These are phyloP conservation scores for Forsythia suspensa DNA, from an alignment of 257 asterid species.

Conservation along the genomic window DNA sequence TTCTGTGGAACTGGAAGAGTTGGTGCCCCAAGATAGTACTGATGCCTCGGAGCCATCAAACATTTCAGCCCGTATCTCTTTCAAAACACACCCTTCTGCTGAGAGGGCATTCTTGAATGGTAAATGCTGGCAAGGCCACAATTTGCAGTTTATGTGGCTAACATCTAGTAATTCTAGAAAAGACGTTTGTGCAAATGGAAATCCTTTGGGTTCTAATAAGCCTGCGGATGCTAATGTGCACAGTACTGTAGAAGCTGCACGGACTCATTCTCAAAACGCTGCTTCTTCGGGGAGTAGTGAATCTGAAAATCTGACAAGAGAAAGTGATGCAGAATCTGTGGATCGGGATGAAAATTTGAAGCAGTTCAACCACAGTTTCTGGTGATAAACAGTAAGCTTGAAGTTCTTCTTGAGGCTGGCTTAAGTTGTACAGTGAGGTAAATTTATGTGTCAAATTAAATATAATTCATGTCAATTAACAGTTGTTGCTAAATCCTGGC, in stretches of 20 bases:
- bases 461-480: constrained; percentile 35
- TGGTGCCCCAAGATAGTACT: constrained; percentile 41
- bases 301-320: constrained; percentile 25
- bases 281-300: constrained; percentile 19
- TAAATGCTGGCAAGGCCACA: constrained; percentile 82
- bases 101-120: constrained; percentile 85
- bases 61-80: constrained; percentile 66
- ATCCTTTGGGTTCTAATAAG: constrained; percentile 11
- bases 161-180: constrained; percentile 28
- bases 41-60: constrained; percentile 38
- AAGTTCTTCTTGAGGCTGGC: constrained; percentile 34
- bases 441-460: constrained; percentile 32
- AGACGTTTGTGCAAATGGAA: constrained; percentile 27
- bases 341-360: constrained; percentile 39
- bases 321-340: constrained; percentile 24
- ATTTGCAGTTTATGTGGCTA: constrained; percentile 69
- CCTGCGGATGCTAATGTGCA: constrained; percentile 14
- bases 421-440: constrained; percentile 72
- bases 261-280: constrained; percentile 32
- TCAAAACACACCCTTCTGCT: constrained; percentile 67
- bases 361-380: constrained; percentile 31
- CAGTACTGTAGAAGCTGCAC: constrained; percentile 15
- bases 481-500: constrained; percentile 43
- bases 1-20: constrained; percentile 66
- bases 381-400: constrained; percentile 33